Evolutionary conservation across 208 protist genomes (phyloP).

Genomic region (Angomonas deanei): DNA sequence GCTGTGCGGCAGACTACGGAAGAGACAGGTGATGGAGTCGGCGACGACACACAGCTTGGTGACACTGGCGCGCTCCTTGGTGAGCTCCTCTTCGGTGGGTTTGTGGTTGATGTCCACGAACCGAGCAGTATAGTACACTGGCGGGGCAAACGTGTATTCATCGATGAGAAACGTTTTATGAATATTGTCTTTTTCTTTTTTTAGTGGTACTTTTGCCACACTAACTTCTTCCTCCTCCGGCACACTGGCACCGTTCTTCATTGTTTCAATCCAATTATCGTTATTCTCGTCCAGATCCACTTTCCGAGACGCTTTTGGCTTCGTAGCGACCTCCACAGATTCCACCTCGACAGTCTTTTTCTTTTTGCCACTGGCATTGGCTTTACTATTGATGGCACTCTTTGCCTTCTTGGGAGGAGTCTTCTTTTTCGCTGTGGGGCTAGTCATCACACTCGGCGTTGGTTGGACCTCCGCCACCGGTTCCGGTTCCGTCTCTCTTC

Average conservation of each 20-base stretch:
- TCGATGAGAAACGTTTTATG: not conserved
- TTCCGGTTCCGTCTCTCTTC: no score
- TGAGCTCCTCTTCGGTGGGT: conserved; percentile 39
- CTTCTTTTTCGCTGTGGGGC: not conserved
- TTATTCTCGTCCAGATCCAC: no score
- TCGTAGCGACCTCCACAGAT: not conserved
- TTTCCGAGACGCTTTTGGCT: no score
- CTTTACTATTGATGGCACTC: not conserved
- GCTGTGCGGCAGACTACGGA: conserved; percentile 17
- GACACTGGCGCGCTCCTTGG: conserved; percentile 67
- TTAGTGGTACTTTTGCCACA: no score
- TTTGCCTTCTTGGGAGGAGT: not conserved
- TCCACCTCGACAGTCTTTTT: not conserved
- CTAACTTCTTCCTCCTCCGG: no score
- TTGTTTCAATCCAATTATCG: no score
- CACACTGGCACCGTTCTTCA: no score
- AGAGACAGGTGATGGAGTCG: conserved; percentile 64
- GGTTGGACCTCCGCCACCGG: no score
- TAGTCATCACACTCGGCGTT: not conserved
- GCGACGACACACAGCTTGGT: conserved; percentile 83
- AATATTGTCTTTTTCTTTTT: not conserved
- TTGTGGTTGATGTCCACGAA: conserved; percentile 6
- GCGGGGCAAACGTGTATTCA: not conserved
- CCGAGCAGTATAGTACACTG: conserved; percentile 30
- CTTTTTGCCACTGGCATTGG: not conserved